These are phyloP conservation scores for Mycosphaerella sp. DNA, from an alignment of 2,329 filamentous ascomycete genomes.

Conservation along the genomic window DNA sequence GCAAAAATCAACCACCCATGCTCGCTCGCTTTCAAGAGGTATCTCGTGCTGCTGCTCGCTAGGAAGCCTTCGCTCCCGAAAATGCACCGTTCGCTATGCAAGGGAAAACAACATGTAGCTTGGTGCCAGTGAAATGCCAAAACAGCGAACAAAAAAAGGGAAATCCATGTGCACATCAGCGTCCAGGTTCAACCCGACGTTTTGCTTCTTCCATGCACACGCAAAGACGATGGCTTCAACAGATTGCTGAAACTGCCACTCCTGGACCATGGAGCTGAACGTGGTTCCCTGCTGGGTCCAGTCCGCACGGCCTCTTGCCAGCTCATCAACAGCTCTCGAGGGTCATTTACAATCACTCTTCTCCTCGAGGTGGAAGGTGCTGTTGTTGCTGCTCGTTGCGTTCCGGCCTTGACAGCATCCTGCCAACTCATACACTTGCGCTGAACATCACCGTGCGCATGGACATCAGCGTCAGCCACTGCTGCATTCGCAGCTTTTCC, in stretches of 20 bases:
- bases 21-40: slow-evolving; percentile 12
- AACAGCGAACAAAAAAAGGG: not conserved
- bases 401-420: not conserved
- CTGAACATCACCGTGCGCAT: not conserved
- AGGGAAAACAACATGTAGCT: not conserved
- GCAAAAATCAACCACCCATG: not conserved
- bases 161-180: not conserved
- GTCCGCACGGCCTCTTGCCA: slow-evolving; percentile 3
- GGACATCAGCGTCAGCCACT: not conserved
- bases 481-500: not conserved
- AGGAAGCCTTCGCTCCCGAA: not conserved
- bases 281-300: not conserved
- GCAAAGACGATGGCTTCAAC: not conserved
- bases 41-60: slow-evolving; percentile 7
- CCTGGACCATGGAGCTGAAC: not conserved
- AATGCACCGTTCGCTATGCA: slow-evolving; percentile 11
- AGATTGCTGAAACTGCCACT: not conserved
- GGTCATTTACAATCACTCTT: slow-evolving; percentile 3
- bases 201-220: not conserved
- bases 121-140: not conserved
- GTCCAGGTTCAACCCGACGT: not conserved
- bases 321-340: slow-evolving; percentile 5
- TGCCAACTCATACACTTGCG: slow-evolving; percentile 6
- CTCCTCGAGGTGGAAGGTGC: not conserved
- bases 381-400: not conserved